phyloP scores from a whole-genome alignment of 2,329 filamentous ascomycete genomes.

The Nothopassalora personata region DNA sequence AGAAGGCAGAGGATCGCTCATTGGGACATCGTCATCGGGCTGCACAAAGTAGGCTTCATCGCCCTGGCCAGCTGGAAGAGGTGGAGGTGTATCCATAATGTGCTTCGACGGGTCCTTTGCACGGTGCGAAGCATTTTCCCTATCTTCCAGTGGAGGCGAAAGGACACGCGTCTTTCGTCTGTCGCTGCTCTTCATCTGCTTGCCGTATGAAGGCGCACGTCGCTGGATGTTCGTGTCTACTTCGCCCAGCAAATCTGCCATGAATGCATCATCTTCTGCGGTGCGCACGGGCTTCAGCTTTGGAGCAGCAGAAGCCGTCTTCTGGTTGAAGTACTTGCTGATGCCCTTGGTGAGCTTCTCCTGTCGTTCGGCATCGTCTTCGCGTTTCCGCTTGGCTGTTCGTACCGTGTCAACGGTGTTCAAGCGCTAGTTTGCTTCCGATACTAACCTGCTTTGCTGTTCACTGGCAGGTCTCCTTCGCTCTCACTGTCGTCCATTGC shows the following conservation, averaged over 20 bases:
- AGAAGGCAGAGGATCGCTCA: constrained; percentile 76
- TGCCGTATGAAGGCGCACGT: constrained; percentile 50
- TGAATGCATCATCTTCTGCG: constrained; percentile 82
- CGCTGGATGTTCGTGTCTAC: constrained; percentile 72
- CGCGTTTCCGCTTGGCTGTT: constrained; percentile 75
- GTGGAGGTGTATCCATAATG: constrained; percentile 13
- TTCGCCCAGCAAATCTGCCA: constrained; percentile 77
- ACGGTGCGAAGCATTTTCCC: constrained; percentile 28
- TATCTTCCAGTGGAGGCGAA: constrained; percentile 63
- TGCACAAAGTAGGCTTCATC: constrained; percentile 51
- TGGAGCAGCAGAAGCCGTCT: constrained; percentile 54
- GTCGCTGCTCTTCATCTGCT: constrained; percentile 65
- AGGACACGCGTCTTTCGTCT: constrained; percentile 74
- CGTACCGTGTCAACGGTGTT: constrained; percentile 18
- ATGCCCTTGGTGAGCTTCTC: constrained; percentile 89
- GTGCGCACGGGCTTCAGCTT: constrained; percentile 61
- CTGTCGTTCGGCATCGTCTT: constrained; percentile 78
- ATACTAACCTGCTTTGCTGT: constrained; percentile 53
- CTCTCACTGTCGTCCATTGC: constrained; percentile 67
- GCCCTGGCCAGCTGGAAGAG: constrained; percentile 34
- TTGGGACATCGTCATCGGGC: constrained; percentile 66
- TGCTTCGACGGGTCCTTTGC: constrained; percentile 11
- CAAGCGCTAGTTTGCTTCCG: constrained; percentile 17
- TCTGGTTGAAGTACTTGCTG: constrained; percentile 87
- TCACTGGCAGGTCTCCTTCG: constrained; percentile 59